Base-by-base conservation (phyloP, 163 green algal species). In the Scenedesmus sp. region DNA sequence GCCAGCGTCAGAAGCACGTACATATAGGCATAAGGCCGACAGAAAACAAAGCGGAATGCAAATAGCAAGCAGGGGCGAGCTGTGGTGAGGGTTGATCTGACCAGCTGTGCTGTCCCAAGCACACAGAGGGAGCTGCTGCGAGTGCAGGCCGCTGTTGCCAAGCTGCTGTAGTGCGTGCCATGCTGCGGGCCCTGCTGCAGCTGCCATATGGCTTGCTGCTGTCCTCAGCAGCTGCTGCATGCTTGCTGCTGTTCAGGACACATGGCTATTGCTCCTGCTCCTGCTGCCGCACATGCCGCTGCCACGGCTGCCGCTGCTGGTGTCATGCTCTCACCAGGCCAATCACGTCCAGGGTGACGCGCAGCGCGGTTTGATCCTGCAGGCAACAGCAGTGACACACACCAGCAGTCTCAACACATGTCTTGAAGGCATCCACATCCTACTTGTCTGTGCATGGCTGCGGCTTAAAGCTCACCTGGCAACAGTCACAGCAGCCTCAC, bases 271-370 rank as follows among this genome's bases (percentile, higher is more conserved):
- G 9, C 10, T 60, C 13, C 9, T 60, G 79, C 26, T 85, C 26
- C 34, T 86, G 81, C 81, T 87, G 82, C 82, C 70, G 73, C 73
- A 23, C 73, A 26, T 26, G 15, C 5, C 34, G 73, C 15, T 82
- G 73, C 73, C 52, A n/a, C 73, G 10, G 52, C 55, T 87, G 82
- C 54, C 34, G 52, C 34, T 74, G 13, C 8, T 34, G 66, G n/a
- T 70, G 55, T 46, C 34, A 46, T 46, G 34, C 16, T 84, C 92
- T 87, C 91, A 95, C 94, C 92, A 96, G 85, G 8, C 95, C 95
- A 76, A 96, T 95, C 59, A 96, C 93, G 77, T 96, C 95, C 76
- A 96, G 93, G 0, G 95, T 96, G 16, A 96, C 95, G 13, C 94
- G 56, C 86, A 96, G 89, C 9, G 95, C 95, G 20, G 92, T 86